Percentiles rank a stretch among this genome's conserved stretches.
These are phyloP conservation scores for Gossypium australe DNA, from an alignment of 345 rosid genomes.

Conservation along the genomic window DNA sequence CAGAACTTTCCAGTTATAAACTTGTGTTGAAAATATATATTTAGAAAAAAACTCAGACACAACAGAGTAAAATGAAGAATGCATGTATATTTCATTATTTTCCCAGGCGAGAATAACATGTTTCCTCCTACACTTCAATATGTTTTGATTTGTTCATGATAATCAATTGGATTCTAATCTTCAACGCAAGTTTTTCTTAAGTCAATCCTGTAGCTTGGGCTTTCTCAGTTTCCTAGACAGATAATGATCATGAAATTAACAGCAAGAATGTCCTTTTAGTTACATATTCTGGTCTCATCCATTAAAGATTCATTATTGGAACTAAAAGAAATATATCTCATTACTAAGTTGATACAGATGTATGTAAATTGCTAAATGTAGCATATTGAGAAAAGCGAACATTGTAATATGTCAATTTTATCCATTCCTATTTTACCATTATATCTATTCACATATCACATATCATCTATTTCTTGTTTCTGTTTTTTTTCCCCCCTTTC, in stretches of 20 bases:
- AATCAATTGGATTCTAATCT: not conserved
- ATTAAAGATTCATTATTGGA: not conserved
- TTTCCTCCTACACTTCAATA: not conserved
- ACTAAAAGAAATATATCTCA: not conserved
- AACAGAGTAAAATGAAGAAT: not conserved
- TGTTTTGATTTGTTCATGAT: not conserved
- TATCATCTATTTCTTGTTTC: not conserved
- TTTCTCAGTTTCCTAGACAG: not conserved
- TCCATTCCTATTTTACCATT: not conserved
- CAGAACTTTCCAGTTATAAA: conserved; percentile 8
- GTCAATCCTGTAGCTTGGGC: not conserved
- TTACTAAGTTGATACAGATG: not conserved
- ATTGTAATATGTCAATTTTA: not conserved
- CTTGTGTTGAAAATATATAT: not conserved
- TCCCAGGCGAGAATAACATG: not conserved
- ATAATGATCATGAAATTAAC: conserved; percentile 1
- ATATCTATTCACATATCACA: not conserved
- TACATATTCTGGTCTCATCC: not conserved
- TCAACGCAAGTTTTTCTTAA: not conserved
- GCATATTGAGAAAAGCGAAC: not conserved
- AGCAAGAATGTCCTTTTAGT: not conserved
- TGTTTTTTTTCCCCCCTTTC: no score
- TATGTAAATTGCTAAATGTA: not conserved
- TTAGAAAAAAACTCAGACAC: not conserved
- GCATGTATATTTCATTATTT: not conserved